Evolutionary conservation across 176 grass and related monocot genomes (phyloP).

Genomic region (Panicum miliaceum): DNA sequence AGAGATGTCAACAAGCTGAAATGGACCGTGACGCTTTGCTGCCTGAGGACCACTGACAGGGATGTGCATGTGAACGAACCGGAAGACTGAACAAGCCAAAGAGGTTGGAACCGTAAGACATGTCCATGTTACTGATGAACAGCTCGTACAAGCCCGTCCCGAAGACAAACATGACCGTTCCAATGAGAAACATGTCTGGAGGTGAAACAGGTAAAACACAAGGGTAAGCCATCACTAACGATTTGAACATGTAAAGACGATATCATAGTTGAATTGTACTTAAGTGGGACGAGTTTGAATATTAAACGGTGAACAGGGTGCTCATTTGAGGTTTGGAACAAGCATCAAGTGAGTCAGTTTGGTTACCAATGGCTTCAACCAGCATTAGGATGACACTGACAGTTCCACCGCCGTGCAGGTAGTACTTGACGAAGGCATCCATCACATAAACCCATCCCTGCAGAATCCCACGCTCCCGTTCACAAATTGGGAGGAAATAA

Average conservation of each 20-base stretch:
- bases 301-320: not conserved
- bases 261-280: not conserved
- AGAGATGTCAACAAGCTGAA: constrained; percentile 7
- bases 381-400: constrained; percentile 72
- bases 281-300: not conserved
- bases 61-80: constrained; percentile 45
- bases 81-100: constrained; percentile 80
- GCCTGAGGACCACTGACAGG: not conserved
- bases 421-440: constrained; percentile 70
- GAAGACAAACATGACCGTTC: constrained; percentile 90
- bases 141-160: constrained; percentile 91
- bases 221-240: not conserved
- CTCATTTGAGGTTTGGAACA: not conserved
- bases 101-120: constrained; percentile 72
- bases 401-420: constrained; percentile 50
- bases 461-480: not conserved
- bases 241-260: not conserved
- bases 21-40: not conserved
- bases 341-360: not conserved
- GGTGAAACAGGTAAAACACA: constrained; percentile 13
- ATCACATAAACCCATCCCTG: constrained; percentile 79
- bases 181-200: constrained; percentile 86
- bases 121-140: constrained; percentile 90
- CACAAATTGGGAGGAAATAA: not conserved
- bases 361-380: constrained; percentile 84